Evolutionary conservation across 495 filamentous ascomycete genomes (phyloP).

Genomic region (Jackrogersella minutella): DNA sequence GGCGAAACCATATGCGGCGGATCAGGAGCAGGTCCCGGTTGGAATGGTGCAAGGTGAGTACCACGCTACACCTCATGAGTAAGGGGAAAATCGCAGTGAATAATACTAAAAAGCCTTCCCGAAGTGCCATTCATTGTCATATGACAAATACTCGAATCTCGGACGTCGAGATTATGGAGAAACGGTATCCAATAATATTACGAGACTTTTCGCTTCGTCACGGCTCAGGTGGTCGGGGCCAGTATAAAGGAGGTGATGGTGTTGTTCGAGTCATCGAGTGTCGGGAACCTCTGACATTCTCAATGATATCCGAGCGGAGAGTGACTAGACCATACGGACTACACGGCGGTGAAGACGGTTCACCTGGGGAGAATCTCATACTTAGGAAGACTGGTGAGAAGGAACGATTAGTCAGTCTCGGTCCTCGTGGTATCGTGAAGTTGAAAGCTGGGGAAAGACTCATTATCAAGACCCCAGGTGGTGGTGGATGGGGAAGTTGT

Average conservation of each 20-base stretch:
- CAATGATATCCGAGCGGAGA: conserved; percentile 33
- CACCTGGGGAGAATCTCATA: conserved; percentile 25
- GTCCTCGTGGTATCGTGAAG: conserved; percentile 23
- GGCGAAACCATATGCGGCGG: conserved; percentile 77
- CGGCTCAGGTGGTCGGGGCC: conserved; percentile 50
- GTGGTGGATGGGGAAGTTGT: conserved; percentile 28
- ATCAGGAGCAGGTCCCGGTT: conserved; percentile 69
- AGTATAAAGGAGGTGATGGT: conserved; percentile 50
- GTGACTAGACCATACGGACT: conserved; percentile 33
- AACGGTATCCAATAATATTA: conserved; percentile 73
- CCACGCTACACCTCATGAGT: background rate
- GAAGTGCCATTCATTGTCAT: conserved; percentile 70
- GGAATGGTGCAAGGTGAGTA: conserved; percentile 62
- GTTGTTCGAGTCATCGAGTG: conserved; percentile 29
- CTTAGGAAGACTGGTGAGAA: conserved; percentile 6
- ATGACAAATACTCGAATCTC: conserved; percentile 82
- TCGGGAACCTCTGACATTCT: conserved; percentile 31
- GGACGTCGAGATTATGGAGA: conserved; percentile 73
- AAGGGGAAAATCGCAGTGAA: background rate
- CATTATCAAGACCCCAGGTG: conserved; percentile 34
- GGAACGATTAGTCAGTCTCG: conserved; percentile 28
- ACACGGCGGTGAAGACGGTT: conserved; percentile 30
- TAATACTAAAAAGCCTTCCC: background rate
- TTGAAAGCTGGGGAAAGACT: conserved; percentile 27
- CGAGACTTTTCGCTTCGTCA: conserved; percentile 66